Base-by-base conservation (phyloP, 805 yeast species). In the Metschnikowia baotianmanensis region DNA sequence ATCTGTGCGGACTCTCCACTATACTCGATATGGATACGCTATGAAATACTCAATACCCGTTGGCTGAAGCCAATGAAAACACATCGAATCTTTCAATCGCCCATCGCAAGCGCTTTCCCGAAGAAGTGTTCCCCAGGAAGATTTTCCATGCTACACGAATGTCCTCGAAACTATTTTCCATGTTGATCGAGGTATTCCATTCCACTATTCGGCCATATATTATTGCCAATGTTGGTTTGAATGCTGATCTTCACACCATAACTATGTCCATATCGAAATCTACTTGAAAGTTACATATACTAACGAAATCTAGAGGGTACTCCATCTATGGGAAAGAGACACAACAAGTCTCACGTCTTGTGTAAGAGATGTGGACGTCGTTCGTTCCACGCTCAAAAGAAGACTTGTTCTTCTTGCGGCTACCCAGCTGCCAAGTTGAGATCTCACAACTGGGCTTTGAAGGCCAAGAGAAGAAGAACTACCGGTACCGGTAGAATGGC, bases 401-500 rank as follows among this genome's bases (percentile, higher is more conserved):
- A 87, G 83, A 88, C 96, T 66, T 93, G 99, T 80, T 73, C 98
- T 72, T 76, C 93, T 60, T 93, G 99, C 80, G 99, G 99, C 69
- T 93, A 93, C 85, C 99, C 99, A 78, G 88, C 98, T 68, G 98
- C 98, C 65, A 93, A 93, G 82, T 73, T 85, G 77, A 90, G 99
- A 86, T 83, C 88, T 67, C 85, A 77, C 96, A 93, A 93, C 96
- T 93, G 99, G 99, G 96, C 95, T 74, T 76, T 77, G 60, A 93
- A 93, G 86, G 96, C 97, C 69, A 87, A 90, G 85, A 89, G 99
- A 88, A 89, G 99, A 87, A 85, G 86, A 76, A 93, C 99, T 61
- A 90, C 97, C 62, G 99, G 99, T 82, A 83, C 98, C 73, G 99
- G 99, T 78, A 95, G 99, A 80, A 87, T 88, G 95, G 80, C 90